phyloP scores from a whole-genome alignment of 352 stramenopile species.

The Phytophthora capsici region DNA sequence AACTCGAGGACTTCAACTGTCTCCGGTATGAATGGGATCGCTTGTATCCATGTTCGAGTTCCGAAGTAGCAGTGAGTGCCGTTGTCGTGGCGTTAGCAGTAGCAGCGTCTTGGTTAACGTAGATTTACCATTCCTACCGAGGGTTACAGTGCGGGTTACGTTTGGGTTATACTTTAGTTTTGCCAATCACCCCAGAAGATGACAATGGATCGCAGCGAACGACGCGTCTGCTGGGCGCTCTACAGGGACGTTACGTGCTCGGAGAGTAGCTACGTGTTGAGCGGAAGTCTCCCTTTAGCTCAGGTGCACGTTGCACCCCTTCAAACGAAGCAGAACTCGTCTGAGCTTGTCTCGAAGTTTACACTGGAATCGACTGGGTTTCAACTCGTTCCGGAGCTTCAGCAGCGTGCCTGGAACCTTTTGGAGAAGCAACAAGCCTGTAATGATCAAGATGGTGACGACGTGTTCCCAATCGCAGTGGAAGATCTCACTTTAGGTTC shows the following conservation, averaged over 20 bases:
- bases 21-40: constrained; percentile 90
- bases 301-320: constrained; percentile 6
- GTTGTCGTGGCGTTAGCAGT: constrained; percentile 26
- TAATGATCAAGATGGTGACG: not conserved
- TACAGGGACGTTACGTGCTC: constrained; percentile 26
- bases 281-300: constrained; percentile 27
- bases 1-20: constrained; percentile 92
- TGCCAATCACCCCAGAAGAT: constrained; percentile 17
- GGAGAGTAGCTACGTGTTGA: constrained; percentile 18
- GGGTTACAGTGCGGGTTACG: constrained; percentile 27
- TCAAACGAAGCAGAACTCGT: constrained; percentile 2
- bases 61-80: constrained; percentile 7
- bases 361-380: constrained; percentile 23
- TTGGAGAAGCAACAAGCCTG: constrained; percentile 3
- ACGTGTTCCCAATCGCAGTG: constrained; percentile 32
- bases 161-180: constrained; percentile 20
- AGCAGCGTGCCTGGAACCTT: constrained; percentile 25
- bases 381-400: constrained; percentile 39
- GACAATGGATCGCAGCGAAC: constrained; percentile 5
- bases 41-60: constrained; percentile 57
- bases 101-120: constrained; percentile 27
- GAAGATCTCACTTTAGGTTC: constrained; percentile 37
- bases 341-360: constrained; percentile 12
- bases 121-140: not conserved
- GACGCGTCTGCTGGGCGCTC: constrained; percentile 41